Conservation (phyloP, 495 filamentous ascomycete species). For the Aspergillus avenaceus region DNA sequence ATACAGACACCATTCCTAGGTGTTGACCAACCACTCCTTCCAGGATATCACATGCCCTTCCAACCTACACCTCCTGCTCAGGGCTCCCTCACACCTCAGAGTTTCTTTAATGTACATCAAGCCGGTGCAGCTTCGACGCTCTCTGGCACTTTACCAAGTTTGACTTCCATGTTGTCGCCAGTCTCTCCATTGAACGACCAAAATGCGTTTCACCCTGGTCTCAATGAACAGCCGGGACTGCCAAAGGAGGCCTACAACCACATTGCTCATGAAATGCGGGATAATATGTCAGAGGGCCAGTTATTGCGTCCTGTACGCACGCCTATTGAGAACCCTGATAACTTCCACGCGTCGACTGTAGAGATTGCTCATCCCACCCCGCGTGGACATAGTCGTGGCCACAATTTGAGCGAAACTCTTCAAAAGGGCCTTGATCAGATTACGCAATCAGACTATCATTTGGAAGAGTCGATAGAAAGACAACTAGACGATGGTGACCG, state of each 20-base stretch:
- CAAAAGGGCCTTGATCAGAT: constrained; percentile 80
- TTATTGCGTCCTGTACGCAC: constrained; percentile 28
- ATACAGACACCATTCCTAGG: constrained; percentile 41
- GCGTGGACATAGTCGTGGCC: constrained; percentile 51
- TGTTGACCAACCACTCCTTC: constrained; percentile 35
- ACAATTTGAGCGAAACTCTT: constrained; percentile 67
- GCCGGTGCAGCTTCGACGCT: constrained; percentile 22
- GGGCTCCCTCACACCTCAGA: constrained; percentile 41
- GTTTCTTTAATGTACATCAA: constrained; percentile 39
- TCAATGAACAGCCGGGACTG: constrained; percentile 13
- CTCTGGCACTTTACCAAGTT: constrained; percentile 31
- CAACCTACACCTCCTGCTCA: constrained; percentile 43
- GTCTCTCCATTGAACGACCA: constrained; percentile 43
- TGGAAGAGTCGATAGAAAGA: constrained; percentile 68
- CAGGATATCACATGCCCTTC: constrained; percentile 38
- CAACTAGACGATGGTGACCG: constrained; percentile 64
- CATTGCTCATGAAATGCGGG: constrained; percentile 19
- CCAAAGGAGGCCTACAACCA: constrained; percentile 24
- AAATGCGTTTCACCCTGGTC: constrained; percentile 29
- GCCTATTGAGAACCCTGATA: constrained; percentile 33
- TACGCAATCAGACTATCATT: constrained; percentile 66
- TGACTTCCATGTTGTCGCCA: constrained; percentile 42
- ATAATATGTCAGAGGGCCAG: constrained; percentile 17
- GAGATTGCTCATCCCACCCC: constrained; percentile 64
- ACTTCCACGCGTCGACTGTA: constrained; percentile 44